Base-by-base conservation (phyloP, 192 early-diverging fungal species). In the Backusella morwellensis region DNA sequence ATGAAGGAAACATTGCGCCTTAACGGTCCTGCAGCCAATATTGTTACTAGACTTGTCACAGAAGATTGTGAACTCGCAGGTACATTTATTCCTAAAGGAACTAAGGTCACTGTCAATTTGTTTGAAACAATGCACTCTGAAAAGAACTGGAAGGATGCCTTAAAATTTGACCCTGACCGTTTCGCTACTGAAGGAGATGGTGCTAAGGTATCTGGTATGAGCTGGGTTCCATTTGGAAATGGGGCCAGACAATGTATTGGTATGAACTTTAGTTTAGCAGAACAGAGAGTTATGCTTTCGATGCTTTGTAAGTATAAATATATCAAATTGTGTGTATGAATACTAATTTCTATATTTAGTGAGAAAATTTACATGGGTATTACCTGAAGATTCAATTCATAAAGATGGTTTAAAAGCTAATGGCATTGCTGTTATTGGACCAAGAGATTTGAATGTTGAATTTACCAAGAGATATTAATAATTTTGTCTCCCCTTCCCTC, bases 211-310 rank as follows among this genome's bases (percentile, higher is more conserved):
- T 17, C 47, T 50, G 47, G 47, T 3, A 32, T 74, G 47, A 21
- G 81, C 3, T 91, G 82, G 74, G 63, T 90, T 26, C 83, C 91
- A 15, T 92, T 92, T 72, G 85, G 89, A 70, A 80, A 83, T n/a
- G 91, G 91, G 4, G 70, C 81, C 19, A 85, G 87, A 38, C 83
- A 88, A 82, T 91, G 88, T 76, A 82, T 91, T n/a, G 91, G 88
- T 50, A 88, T 87, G 87, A 88, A 88, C 73, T 92, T 91, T 73
- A 82, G 84, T 21, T 77, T 92, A 29, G 74, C 86, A 11, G 89
- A 91, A 77, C 88, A 88, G 78, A 80, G 84, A 12, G 83, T 91
- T 6, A 79, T 86, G 17, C 78, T 90, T 9, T 68, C 87, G 8
- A 88, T 90, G 79, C 86, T 76, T 66, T 47, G 79, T 80, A 76